Percentiles rank a stretch among this genome's conserved stretches.
phyloP scores from a whole-genome alignment of 345 rosid species.

The Crucihimalaya himalaica region DNA sequence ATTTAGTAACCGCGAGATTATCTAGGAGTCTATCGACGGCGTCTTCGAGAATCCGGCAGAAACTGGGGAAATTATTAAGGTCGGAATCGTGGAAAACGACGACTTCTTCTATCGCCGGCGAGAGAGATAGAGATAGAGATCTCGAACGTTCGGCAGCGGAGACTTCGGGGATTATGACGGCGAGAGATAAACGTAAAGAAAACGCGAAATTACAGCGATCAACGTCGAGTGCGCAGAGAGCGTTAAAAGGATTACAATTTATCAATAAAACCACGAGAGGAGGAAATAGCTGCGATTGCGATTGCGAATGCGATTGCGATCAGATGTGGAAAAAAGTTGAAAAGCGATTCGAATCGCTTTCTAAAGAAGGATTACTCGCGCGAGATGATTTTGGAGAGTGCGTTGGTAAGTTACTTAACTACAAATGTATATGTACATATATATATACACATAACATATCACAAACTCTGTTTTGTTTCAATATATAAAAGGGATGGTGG shows the following conservation, averaged over 20 bases:
- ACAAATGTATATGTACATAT: no score
- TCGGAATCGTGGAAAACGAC: slow-evolving; percentile 60
- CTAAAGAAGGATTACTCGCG: slow-evolving; percentile 66
- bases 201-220: slow-evolving; percentile 63
- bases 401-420: no score
- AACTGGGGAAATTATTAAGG: slow-evolving; percentile 56
- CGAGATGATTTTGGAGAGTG: slow-evolving; percentile 94
- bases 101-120: slow-evolving; percentile 38
- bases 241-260: slow-evolving; percentile 74
- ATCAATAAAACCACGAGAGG: slow-evolving; percentile 57
- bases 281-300: slow-evolving; percentile 47
- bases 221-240: slow-evolving; percentile 73
- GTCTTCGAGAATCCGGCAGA: slow-evolving; percentile 60
- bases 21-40: slow-evolving; percentile 56
- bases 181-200: slow-evolving; percentile 61
- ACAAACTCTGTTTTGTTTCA: neutral
- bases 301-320: slow-evolving; percentile 52
- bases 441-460: neutral
- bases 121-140: slow-evolving; percentile 37
- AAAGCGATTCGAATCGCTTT: slow-evolving; percentile 55
- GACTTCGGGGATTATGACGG: slow-evolving; percentile 32
- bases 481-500: slow-evolving; percentile 79
- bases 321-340: slow-evolving; percentile 78
- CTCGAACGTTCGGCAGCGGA: slow-evolving; percentile 29
- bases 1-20: slow-evolving; percentile 23